Evolutionary conservation across 257 asterid genomes (phyloP).

Genomic region (Thymus quinquecostatus): DNA sequence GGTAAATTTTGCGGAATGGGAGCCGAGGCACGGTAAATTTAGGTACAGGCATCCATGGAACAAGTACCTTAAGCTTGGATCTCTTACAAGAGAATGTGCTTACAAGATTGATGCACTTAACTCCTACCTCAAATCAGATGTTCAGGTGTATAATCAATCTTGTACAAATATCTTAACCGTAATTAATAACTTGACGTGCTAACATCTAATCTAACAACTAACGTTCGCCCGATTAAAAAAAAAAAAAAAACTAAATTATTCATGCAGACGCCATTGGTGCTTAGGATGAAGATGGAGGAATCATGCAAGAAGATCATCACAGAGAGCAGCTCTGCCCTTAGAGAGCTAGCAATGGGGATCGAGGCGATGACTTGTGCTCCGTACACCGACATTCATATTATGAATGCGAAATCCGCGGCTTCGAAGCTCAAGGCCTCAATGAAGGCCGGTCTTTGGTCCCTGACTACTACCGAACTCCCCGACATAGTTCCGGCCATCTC

Average conservation of each 20-base stretch:
- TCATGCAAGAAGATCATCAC: constrained; percentile 49
- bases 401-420: constrained; percentile 43
- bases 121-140: constrained; percentile 45
- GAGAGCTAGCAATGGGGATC: constrained; percentile 47
- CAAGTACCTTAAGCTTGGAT: constrained; percentile 61
- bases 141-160: constrained; percentile 4
- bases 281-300: constrained; percentile 39
- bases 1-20: constrained; percentile 83
- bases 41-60: constrained; percentile 71
- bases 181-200: no score
- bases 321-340: constrained; percentile 50
- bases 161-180: background rate
- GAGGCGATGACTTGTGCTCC: constrained; percentile 45
- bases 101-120: constrained; percentile 59
- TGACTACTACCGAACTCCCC: constrained; percentile 25
- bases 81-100: constrained; percentile 59
- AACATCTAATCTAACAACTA: no score
- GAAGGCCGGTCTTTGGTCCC: constrained; percentile 37
- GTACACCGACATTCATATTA: constrained; percentile 22
- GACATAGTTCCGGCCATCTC: constrained; percentile 40
- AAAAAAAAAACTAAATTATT: background rate
- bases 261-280: constrained; percentile 41
- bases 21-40: constrained; percentile 69
- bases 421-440: constrained; percentile 37
- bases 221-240: no score